A percentile compares a stretch with the other conserved stretches of the same genome.
These are phyloP conservation scores for Boletus tylopilopsis DNA, from an alignment of 768 basidiomycete genomes.

Conservation along the genomic window DNA sequence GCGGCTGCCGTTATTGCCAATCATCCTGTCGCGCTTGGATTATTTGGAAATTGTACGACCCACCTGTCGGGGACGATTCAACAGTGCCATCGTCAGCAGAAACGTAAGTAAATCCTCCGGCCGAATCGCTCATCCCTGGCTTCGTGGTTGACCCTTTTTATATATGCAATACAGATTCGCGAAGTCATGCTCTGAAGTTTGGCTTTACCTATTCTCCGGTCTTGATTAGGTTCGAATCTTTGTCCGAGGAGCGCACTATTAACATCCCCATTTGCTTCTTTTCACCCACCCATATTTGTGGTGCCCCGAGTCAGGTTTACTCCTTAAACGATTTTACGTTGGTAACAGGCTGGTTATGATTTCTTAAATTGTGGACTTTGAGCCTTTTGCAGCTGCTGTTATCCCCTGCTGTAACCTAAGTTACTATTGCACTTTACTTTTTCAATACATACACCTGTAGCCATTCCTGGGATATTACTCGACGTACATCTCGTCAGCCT, in stretches of 20 bases:
- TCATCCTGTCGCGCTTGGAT: slow-evolving; percentile 2
- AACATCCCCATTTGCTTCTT: neutral
- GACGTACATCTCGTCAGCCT: too few species aligned
- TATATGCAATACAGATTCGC: slow-evolving; percentile 45
- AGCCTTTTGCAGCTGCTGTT: too few species aligned
- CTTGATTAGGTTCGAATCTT: neutral
- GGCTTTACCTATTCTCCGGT: too few species aligned
- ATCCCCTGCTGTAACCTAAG: neutral
- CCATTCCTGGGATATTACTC: too few species aligned
- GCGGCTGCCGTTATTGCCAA: neutral
- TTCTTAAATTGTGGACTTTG: too few species aligned
- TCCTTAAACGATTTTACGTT: too few species aligned
- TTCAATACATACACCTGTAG: too few species aligned
- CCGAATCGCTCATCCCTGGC: neutral
- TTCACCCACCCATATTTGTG: neutral
- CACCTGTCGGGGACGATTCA: neutral
- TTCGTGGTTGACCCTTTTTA: slow-evolving; percentile 1
- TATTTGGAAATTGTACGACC: slow-evolving; percentile 10
- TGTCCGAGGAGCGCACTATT: neutral
- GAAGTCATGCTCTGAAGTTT: slow-evolving; percentile 44
- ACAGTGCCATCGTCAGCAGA: slow-evolving; percentile 64
- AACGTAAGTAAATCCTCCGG: slow-evolving; percentile 49
- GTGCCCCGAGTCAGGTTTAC: neutral
- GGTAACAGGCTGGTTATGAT: too few species aligned
- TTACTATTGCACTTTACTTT: neutral